These are phyloP conservation scores for Gastrodia elata DNA, from an alignment of 106 monocot genomes.

Conservation along the genomic window DNA sequence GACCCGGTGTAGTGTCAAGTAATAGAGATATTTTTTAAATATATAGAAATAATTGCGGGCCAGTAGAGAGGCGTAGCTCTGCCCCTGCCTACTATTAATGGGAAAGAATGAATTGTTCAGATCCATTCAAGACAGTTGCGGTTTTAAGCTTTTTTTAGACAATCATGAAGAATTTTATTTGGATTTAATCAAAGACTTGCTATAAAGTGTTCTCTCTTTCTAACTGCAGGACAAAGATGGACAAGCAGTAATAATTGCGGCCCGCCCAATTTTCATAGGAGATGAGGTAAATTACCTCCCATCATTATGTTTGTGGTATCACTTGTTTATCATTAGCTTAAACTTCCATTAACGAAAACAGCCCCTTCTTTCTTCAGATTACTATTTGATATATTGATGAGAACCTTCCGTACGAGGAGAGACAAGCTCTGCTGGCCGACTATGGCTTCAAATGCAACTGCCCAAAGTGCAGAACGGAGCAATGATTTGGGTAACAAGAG, in stretches of 20 bases:
- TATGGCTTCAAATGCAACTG: conserved; percentile 89
- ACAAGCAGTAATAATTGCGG: conserved; percentile 62
- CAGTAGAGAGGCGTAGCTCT: no score
- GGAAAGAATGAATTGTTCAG: no score
- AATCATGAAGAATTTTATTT: no score
- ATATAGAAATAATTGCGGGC: no score
- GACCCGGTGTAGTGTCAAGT: no score
- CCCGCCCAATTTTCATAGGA: conserved; percentile 35
- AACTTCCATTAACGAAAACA: neutral
- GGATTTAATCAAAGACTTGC: no score
- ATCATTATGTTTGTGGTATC: neutral
- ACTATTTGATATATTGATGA: conserved; percentile 92
- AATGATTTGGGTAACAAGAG: neutral
- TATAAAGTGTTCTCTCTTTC: no score
- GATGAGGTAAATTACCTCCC: conserved; percentile 75
- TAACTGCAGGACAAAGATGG: conserved; percentile 86
- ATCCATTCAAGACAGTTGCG: no score
- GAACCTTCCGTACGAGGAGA: conserved; percentile 66
- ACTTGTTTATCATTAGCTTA: neutral
- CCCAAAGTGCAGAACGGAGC: conserved; percentile 50
- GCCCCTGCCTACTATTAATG: no score
- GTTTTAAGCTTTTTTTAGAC: no score
- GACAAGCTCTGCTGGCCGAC: conserved; percentile 65
- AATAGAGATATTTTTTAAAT: no score
- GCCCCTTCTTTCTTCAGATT: conserved; percentile 33